phyloP scores from a whole-genome alignment of 2,329 filamentous ascomycete species.

The Aspergillus sp. region DNA sequence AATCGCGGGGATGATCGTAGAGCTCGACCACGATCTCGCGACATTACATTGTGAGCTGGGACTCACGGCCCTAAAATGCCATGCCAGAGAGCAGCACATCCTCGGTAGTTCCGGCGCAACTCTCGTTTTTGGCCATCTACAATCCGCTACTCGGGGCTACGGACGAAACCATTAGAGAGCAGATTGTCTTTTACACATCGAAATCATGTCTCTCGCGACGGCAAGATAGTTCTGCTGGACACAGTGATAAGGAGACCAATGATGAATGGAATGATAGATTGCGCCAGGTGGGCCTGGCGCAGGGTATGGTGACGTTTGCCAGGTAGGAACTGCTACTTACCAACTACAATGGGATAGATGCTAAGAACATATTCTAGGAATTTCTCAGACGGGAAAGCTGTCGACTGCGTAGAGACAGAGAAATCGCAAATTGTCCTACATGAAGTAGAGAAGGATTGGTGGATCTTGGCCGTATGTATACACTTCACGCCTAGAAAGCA shows the following conservation, averaged over 20 bases:
- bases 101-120: conserved; percentile 69
- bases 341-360: background rate
- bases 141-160: conserved; percentile 76
- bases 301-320: conserved; percentile 94
- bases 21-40: background rate
- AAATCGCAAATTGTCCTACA: conserved; percentile 80
- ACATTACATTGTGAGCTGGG: conserved; percentile 14
- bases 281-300: conserved; percentile 90
- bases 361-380: conserved; percentile 52
- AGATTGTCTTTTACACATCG: conserved; percentile 93
- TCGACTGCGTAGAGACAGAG: conserved; percentile 89
- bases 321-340: conserved; percentile 47
- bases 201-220: conserved; percentile 29
- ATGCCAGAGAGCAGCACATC: conserved; percentile 40
- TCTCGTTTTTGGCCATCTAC: conserved; percentile 92
- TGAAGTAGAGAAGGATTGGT: conserved; percentile 90
- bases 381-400: conserved; percentile 73
- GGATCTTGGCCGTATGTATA: conserved; percentile 79
- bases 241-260: conserved; percentile 37
- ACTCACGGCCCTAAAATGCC: conserved; percentile 26
- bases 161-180: conserved; percentile 72
- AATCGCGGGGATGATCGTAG: conserved; percentile 8
- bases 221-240: conserved; percentile 18
- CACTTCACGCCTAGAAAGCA: background rate
- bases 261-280: conserved; percentile 82